Percentiles rank a stretch among this genome's conserved stretches.
Conservation (phyloP, 371 early-diverging fungal genomes). For the Conidiobolus incongruus region DNA sequence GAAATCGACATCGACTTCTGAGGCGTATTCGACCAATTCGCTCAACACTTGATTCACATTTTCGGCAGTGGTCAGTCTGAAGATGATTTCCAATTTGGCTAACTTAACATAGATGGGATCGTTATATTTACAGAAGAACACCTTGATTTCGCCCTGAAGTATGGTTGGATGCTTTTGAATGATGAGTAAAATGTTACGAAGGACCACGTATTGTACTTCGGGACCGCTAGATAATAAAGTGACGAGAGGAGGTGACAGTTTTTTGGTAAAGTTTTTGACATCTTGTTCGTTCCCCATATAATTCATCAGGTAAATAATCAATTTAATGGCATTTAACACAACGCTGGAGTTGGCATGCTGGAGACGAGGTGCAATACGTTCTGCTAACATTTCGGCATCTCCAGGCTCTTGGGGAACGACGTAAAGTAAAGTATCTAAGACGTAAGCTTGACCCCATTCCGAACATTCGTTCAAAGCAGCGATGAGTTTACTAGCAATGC, state of each 20-base stretch:
- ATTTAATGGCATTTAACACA: conserved; percentile 71
- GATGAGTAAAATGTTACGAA: conserved; percentile 87
- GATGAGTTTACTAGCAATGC: conserved; percentile 65
- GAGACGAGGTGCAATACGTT: conserved; percentile 79
- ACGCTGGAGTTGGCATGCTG: conserved; percentile 96
- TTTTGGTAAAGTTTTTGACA: conserved; percentile 37
- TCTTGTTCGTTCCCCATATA: conserved; percentile 54
- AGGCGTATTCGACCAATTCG: conserved; percentile 87
- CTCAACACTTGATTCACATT: conserved; percentile 80
- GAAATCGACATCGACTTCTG: conserved; percentile 94
- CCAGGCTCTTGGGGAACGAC: conserved; percentile 58
- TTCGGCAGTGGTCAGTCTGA: conserved; percentile 53
- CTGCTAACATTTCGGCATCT: conserved; percentile 79
- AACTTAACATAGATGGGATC: conserved; percentile 94
- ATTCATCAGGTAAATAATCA: conserved; percentile 76
- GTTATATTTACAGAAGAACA: no score
- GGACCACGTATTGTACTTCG: conserved; percentile 90
- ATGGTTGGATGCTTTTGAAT: conserved; percentile 81
- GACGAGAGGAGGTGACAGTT: conserved; percentile 76
- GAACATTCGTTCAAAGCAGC: conserved; percentile 92
- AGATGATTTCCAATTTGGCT: conserved; percentile 87
- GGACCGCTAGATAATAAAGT: conserved; percentile 73
- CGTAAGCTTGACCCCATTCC: conserved; percentile 89
- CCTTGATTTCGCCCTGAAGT: conserved; percentile 69
- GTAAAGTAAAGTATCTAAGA: conserved; percentile 61